Base-by-base conservation (phyloP, 2,329 filamentous ascomycete species). In the Domatiomyces catenatus region DNA sequence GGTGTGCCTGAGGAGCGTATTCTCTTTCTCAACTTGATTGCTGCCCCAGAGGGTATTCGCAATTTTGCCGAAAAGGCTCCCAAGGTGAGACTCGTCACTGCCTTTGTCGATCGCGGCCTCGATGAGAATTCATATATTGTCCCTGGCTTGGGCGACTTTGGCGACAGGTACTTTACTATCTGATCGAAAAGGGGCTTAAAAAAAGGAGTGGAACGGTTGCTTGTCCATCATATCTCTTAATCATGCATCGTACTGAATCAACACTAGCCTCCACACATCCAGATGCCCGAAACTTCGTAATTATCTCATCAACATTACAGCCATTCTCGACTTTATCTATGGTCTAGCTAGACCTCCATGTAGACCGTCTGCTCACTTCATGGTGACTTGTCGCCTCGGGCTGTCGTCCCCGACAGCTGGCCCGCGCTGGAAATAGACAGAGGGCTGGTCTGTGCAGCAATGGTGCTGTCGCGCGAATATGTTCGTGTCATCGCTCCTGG, bases 1-100 rank as follows among this genome's bases (percentile, higher is more conserved):
- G 92, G 92, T 28, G 92, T 98, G 4, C 88, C 89, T 0, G 92
- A 96, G 69, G 86, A 96, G 59, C 83, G 86, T 52, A 98, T 98
- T 55, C 73, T 96, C 42, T 98, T 98, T 71, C 75, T 98, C 52
- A 98, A 98, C 67, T 73, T 98, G 54, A 95, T 98, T 63, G 89
- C 92, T n/a, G 95, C 89, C 64, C 92, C 92, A 0, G 83, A 94
- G 63, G 92, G 92, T 5, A 84, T 94, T 58, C 79, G 80, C 61
- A 89, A 85, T 61, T 96, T 98, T 68, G 86, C 89, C 8, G 77
- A 84, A 61, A 85, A 84, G 61, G 95, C 93, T 63, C 90, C 92
- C 42, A 86, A 84, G 62, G 74, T 96, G 53, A 80, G 89, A 56
- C 86, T 98, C 18, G 86, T 98, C 47, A 96, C 92, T 7, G 87